Evolutionary conservation across 352 stramenopile genomes (phyloP).

Genomic region (Globisporangium abappressorium): DNA sequence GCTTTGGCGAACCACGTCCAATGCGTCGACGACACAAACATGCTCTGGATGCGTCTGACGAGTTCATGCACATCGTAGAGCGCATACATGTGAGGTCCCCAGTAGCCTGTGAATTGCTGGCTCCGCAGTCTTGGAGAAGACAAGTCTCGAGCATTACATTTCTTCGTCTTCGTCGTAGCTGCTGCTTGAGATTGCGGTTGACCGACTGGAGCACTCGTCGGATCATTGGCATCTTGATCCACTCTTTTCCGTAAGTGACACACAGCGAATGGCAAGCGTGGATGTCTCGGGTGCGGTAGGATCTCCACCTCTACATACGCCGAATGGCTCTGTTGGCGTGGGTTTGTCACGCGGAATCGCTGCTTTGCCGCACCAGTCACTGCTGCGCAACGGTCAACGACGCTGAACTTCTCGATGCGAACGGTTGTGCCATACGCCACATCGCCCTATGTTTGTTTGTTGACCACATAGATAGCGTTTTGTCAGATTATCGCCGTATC

Average conservation of each 20-base stretch:
- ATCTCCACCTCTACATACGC: constrained; percentile 50
- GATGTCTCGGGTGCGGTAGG: constrained; percentile 40
- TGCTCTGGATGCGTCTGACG: constrained; percentile 62
- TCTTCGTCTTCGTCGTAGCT: constrained; percentile 13
- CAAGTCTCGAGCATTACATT: background rate
- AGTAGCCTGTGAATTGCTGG: constrained; percentile 49
- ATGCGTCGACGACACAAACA: constrained; percentile 68
- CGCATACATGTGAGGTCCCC: constrained; percentile 37
- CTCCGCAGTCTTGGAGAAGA: constrained; percentile 8
- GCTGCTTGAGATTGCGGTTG: background rate
- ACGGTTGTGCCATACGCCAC: constrained; percentile 62
- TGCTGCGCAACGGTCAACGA: constrained; percentile 35
- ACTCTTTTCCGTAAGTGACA: constrained; percentile 9
- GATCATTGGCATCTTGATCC: background rate
- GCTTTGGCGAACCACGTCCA: constrained; percentile 66
- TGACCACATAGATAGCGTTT: background rate
- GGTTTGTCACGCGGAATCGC: constrained; percentile 48
- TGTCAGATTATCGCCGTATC: background rate
- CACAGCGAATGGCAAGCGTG: constrained; percentile 35
- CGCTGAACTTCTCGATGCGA: constrained; percentile 59
- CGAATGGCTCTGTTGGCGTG: constrained; percentile 24
- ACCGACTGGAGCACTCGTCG: background rate
- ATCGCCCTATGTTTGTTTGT: constrained; percentile 20
- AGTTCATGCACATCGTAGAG: constrained; percentile 60
- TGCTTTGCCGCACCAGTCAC: constrained; percentile 67